Percentiles rank a stretch among this genome's conserved stretches.
These are phyloP conservation scores for Pythium folliculosum DNA, from an alignment of 352 stramenopile genomes.

Conservation along the genomic window DNA sequence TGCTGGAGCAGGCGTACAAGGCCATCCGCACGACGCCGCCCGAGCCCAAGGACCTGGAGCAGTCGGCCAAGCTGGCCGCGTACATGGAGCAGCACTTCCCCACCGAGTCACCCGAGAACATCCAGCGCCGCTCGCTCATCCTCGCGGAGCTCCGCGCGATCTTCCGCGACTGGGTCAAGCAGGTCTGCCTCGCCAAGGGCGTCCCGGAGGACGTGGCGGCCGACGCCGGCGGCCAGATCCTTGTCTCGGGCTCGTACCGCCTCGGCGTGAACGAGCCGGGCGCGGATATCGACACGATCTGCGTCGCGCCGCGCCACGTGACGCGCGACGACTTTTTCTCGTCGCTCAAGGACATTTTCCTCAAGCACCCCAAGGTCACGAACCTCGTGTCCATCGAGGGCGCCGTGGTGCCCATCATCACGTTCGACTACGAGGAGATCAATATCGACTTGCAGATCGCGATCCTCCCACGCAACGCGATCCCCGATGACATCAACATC, in stretches of 20 bases:
- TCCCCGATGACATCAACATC: slow-evolving; percentile 91
- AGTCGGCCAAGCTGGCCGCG: slow-evolving; percentile 73
- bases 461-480: slow-evolving; percentile 89
- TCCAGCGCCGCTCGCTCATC: slow-evolving; percentile 84
- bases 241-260: slow-evolving; percentile 93
- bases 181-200: slow-evolving; percentile 80
- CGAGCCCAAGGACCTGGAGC: slow-evolving; percentile 81
- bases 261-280: slow-evolving; percentile 96
- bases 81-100: slow-evolving; percentile 86
- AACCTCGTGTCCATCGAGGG: slow-evolving; percentile 85
- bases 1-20: slow-evolving; percentile 89
- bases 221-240: slow-evolving; percentile 85
- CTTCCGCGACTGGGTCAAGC: slow-evolving; percentile 87
- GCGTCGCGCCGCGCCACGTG: slow-evolving; percentile 95
- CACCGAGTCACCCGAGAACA: slow-evolving; percentile 78
- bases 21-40: slow-evolving; percentile 85
- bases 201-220: slow-evolving; percentile 85
- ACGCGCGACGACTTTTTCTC: slow-evolving; percentile 97
- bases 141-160: slow-evolving; percentile 81
- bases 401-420: slow-evolving; percentile 96
- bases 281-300: slow-evolving; percentile 98
- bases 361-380: slow-evolving; percentile 92
- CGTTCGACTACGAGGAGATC: slow-evolving; percentile 98
- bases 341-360: slow-evolving; percentile 91
- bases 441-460: slow-evolving; percentile 99